phyloP scores from a whole-genome alignment of 176 grass and related monocot genomes.

The bread wheat (Triticum aestivum) region IWGSC_CS_RefSeq_v2.1 NC_057814.1:232942633-232943132 shows the following conservation, averaged over 20 bases:
- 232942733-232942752: constrained; percentile 74
- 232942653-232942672: neutral
- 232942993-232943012: neutral
- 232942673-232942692: constrained; percentile 87
- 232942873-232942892: neutral
- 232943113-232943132: too few relatives aligned
- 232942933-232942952: neutral
- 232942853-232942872: neutral
- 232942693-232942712: constrained; percentile 66
- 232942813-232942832: neutral
- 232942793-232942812: constrained; percentile 56
- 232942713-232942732: constrained; percentile 87
- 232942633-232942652: neutral
- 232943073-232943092: neutral
- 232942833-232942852: constrained; percentile 26
- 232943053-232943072: neutral
- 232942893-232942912: neutral
- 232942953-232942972: neutral
- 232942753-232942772: constrained; percentile 79
- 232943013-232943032: neutral
- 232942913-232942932: neutral
- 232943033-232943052: neutral
- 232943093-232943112: too few relatives aligned
- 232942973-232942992: neutral
- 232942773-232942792: constrained; percentile 82